phyloP scores from a whole-genome alignment of 768 basidiomycete genomes.

The Trametes villosa region DNA sequence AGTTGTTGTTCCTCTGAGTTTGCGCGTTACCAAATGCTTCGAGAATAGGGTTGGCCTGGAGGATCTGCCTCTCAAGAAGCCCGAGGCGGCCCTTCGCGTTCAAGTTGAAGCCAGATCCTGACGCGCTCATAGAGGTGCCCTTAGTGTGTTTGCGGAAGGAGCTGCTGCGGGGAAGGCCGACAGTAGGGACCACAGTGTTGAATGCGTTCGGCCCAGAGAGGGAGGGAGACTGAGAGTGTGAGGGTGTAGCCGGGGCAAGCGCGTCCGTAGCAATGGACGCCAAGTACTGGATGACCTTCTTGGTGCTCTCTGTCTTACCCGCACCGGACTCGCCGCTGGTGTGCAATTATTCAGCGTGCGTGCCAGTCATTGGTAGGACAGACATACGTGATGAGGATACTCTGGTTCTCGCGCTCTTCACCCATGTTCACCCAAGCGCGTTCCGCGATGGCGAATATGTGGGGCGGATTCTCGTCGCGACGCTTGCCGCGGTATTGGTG shows the following conservation, averaged over 20 bases:
- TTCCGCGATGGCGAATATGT: slow-evolving; percentile 97
- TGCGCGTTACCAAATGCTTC: slow-evolving; percentile 99
- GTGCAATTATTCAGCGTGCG: background rate
- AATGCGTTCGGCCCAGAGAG: slow-evolving; percentile 54
- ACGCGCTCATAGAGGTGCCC: slow-evolving; percentile 43
- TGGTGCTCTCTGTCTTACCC: slow-evolving; percentile 98
- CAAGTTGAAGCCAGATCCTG: slow-evolving; percentile 46
- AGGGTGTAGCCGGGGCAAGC: slow-evolving; percentile 53
- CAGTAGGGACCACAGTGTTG: slow-evolving; percentile 58
- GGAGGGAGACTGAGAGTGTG: slow-evolving; percentile 72
- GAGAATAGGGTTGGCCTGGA: slow-evolving; percentile 96
- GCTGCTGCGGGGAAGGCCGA: slow-evolving; percentile 70
- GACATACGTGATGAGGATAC: slow-evolving; percentile 93
- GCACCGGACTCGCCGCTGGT: slow-evolving; percentile 97
- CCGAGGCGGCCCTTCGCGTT: slow-evolving; percentile 82
- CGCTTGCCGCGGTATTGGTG: slow-evolving; percentile 90
- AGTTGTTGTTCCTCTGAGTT: slow-evolving; percentile 98
- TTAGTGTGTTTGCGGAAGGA: slow-evolving; percentile 61
- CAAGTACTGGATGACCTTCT: slow-evolving; percentile 99
- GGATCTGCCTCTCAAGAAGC: slow-evolving; percentile 91
- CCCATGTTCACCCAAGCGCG: slow-evolving; percentile 99
- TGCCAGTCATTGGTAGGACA: background rate
- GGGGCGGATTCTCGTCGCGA: slow-evolving; percentile 91
- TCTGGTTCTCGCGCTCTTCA: slow-evolving; percentile 95
- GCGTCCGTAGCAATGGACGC: slow-evolving; percentile 93